phyloP scores from a whole-genome alignment of 2,329 filamentous ascomycete species.

The Aureobasidium sp. region DNA sequence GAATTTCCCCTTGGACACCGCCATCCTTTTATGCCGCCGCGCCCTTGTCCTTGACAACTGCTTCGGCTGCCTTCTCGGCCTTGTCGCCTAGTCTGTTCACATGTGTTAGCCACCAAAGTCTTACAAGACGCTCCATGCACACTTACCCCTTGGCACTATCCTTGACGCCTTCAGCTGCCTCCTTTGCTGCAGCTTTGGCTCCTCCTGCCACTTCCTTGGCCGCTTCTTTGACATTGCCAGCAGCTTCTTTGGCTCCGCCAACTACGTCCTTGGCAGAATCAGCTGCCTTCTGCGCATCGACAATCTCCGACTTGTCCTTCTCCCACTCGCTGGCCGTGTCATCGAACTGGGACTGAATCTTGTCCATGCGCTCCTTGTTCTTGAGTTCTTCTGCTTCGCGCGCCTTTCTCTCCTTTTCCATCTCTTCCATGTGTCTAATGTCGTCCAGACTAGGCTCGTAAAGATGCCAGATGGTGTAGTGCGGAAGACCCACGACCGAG shows the following conservation, averaged over 20 bases:
- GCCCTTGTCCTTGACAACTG: slow-evolving; percentile 3
- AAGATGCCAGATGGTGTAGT: slow-evolving; percentile 99
- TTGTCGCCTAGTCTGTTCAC: slow-evolving; percentile 10
- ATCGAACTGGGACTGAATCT: slow-evolving; percentile 73
- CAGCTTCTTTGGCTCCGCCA: slow-evolving; percentile 26
- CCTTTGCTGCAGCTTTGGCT: slow-evolving; percentile 27
- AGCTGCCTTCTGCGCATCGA: slow-evolving; percentile 48
- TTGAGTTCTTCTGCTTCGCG: slow-evolving; percentile 75
- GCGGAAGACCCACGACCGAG: slow-evolving; percentile 88
- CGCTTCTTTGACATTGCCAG: slow-evolving; percentile 16
- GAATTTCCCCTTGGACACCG: not conserved
- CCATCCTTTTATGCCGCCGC: not conserved
- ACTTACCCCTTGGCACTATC: slow-evolving; percentile 22
- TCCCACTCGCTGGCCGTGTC: slow-evolving; percentile 80
- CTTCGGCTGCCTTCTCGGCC: slow-evolving; percentile 13
- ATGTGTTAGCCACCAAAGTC: not conserved
- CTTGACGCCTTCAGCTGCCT: slow-evolving; percentile 5
- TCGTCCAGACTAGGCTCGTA: slow-evolving; percentile 99
- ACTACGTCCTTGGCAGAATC: slow-evolving; percentile 23
- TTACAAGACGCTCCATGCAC: too few species aligned
- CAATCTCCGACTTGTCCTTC: slow-evolving; percentile 75
- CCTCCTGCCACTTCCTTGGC: slow-evolving; percentile 44
- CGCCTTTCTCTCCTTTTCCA: slow-evolving; percentile 78
- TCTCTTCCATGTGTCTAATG: slow-evolving; percentile 96
- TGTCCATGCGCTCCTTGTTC: slow-evolving; percentile 64